Evolutionary conservation across 2,329 filamentous ascomycete genomes (phyloP).

Genomic region (Westerdykella sp.): DNA sequence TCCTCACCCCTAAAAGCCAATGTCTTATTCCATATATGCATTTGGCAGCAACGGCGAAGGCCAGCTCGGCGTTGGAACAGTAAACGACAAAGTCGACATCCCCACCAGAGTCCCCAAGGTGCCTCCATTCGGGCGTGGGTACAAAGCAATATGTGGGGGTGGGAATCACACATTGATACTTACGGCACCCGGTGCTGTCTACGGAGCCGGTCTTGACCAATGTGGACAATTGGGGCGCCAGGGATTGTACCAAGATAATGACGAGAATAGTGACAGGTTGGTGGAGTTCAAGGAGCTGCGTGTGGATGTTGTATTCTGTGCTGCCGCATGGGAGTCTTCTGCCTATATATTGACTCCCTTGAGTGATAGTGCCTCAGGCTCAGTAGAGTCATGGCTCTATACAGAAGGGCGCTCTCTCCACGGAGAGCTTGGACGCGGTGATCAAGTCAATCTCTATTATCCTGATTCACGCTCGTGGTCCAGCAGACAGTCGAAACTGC

Average conservation of each 20-base stretch:
- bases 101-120: conserved; percentile 13
- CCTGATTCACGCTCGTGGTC: not conserved
- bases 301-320: conserved; percentile 7
- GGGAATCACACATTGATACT: conserved; percentile 83
- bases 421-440: not conserved
- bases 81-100: conserved; percentile 35
- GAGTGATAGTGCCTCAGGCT: too few relatives aligned
- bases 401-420: not conserved
- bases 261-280: not conserved
- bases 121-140: conserved; percentile 1
- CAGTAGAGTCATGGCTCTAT: not conserved
- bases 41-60: conserved; percentile 50
- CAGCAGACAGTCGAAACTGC: not conserved
- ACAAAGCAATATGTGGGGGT: conserved; percentile 52
- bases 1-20: conserved; percentile 1
- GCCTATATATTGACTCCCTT: conserved; percentile 15
- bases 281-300: conserved; percentile 6
- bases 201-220: conserved; percentile 58
- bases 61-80: conserved; percentile 46
- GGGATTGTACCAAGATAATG: conserved; percentile 1
- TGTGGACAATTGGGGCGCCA: conserved; percentile 40
- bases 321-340: conserved; percentile 21
- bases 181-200: conserved; percentile 53
- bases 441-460: not conserved
- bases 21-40: conserved; percentile 33